Evolutionary conservation across 768 basidiomycete genomes (phyloP), one percentile per base, ranked within the genome.

Genomic region (Clitopilus hobsonii): DNA sequence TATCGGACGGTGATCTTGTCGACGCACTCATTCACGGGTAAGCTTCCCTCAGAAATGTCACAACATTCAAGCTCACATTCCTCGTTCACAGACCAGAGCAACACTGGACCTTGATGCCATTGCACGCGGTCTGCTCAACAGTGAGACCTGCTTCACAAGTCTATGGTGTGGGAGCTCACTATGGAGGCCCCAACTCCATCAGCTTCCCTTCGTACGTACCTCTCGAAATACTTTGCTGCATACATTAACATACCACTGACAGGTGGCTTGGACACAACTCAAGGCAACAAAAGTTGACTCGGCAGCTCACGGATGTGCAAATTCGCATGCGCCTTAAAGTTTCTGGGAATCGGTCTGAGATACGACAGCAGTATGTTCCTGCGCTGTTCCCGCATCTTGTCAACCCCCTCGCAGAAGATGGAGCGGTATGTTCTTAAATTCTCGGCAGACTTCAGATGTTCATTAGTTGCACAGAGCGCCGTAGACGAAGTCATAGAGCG

Each of bases 211-310:
- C 85, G 94, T 96, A 69, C 53, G 88, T 78, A 2, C 29, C 32
- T 24, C 41, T 59, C 51, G 14, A 2, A 4, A 56, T 32, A 23
- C 32, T 36, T 47, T 10, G 32, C 53, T 13, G 53, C 53, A 10
- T 20, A 14, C 53, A 20, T 51, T 27, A 13, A n/a, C 29, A 20
- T 14, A 25, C 41, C 16, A 36, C 58, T 23, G 38, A 2, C 61
- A 98, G 95, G 64, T 99, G 94, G 93, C 85, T 99, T 11, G 96
- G 96, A 7, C 94, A 98, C 66, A 98, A 98, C 69, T 98, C 97
- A 55, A 96, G 95, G 65, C 88, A 91, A 68, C 78, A 64, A 59
- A 97, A 96, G 63, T 79, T 98, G 0, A 75, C 67, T 53, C 81
- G 95, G 30, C 86, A 89, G 59, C 76, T 99, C 16, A 81, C 81